A percentile compares a stretch with the other conserved stretches of the same genome.
Evolutionary conservation across 1,284 basidiomycete species (phyloP).

Genomic region (Ceratobasidium sp.): DNA sequence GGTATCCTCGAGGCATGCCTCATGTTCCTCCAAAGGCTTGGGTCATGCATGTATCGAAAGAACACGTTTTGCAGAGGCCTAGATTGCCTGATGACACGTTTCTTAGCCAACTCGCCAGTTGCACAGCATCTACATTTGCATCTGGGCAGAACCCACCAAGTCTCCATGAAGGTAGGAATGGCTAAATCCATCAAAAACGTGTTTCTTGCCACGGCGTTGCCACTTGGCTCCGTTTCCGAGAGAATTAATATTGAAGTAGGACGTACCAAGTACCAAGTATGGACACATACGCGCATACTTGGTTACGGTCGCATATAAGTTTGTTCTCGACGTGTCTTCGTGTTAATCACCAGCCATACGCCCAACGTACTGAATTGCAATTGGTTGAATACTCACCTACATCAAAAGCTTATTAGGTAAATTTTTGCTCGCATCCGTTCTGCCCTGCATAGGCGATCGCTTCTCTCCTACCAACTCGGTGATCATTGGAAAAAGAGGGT

Average conservation of each 20-base stretch:
- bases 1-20: constrained; percentile 31
- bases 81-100: constrained; percentile 35
- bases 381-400: constrained; percentile 8
- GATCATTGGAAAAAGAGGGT: neutral
- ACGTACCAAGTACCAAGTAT: neutral
- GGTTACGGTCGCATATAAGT: too few relatives aligned
- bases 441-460: neutral
- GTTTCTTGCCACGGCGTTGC: constrained; percentile 29
- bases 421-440: constrained; percentile 1
- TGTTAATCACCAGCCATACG: constrained; percentile 1
- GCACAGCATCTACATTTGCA: constrained; percentile 14
- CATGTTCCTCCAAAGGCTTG: constrained; percentile 30
- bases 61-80: constrained; percentile 36
- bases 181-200: constrained; percentile 19
- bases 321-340: too few relatives aligned
- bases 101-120: constrained; percentile 18
- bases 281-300: neutral
- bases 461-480: neutral
- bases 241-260: too few relatives aligned
- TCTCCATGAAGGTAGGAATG: neutral
- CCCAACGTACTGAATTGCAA: neutral
- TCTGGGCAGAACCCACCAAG: neutral
- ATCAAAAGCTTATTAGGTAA: constrained; percentile 28
- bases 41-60: constrained; percentile 16
- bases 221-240: neutral